These are phyloP conservation scores for Starmerella sp. DNA, from an alignment of 805 yeast species.

Conservation along the genomic window DNA sequence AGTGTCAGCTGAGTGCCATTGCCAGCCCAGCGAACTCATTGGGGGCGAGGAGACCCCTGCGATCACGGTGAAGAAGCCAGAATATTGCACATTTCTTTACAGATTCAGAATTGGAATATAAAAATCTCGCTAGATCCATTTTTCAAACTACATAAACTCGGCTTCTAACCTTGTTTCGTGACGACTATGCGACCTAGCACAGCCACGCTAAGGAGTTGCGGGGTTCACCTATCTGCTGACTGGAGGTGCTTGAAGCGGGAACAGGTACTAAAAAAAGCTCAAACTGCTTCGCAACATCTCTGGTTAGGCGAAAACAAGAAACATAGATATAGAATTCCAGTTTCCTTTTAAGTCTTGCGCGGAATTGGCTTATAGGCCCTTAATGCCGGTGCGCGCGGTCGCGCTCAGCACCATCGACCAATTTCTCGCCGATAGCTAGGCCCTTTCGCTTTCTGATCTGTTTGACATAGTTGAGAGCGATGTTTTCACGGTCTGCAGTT, in stretches of 20 bases:
- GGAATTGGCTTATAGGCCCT: too few species aligned
- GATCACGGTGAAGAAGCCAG: not conserved
- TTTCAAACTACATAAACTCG: not conserved
- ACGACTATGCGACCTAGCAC: not conserved
- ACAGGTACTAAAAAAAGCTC: too few species aligned
- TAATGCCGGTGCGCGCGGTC: slow-evolving; percentile 34
- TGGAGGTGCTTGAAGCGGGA: too few species aligned
- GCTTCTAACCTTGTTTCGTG: not conserved
- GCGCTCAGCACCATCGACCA: slow-evolving; percentile 84
- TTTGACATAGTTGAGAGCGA: slow-evolving; percentile 81
- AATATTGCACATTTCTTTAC: not conserved
- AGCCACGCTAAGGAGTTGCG: not conserved
- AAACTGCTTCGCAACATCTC: too few species aligned
- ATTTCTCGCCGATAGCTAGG: slow-evolving; percentile 75
- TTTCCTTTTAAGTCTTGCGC: too few species aligned
- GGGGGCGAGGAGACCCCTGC: not conserved
- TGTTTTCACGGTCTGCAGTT: slow-evolving; percentile 79
- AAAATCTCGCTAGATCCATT: not conserved
- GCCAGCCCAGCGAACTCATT: not conserved
- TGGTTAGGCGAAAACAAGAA: too few species aligned
- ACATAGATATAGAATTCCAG: too few species aligned
- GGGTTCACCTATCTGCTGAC: not conserved
- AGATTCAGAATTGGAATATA: not conserved
- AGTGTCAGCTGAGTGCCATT: not conserved
- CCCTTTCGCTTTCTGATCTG: slow-evolving; percentile 78